Base-by-base conservation (phyloP, 768 basidiomycete genomes). In the Suillus subaureus region DNA sequence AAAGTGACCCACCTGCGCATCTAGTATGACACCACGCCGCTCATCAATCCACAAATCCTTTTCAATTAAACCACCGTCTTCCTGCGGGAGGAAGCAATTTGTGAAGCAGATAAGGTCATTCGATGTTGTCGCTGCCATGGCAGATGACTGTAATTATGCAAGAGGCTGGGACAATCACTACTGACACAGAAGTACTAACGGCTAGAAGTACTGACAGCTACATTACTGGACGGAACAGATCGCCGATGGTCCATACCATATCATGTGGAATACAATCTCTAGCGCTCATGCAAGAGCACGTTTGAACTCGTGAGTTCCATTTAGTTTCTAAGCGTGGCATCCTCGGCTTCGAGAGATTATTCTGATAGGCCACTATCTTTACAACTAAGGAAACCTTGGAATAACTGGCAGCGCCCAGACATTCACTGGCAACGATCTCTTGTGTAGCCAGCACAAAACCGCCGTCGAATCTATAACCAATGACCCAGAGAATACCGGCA, bases 41-140 rank as follows among this genome's bases (percentile, higher is more conserved):
- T 91, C 85, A 73, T 95, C 92, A 65, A 95, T 85, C 93, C 92
- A 94, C 23, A 95, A 79, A 71, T 94, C 92, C 70, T 87, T 85
- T 73, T 89, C 81, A 42, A 90, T 75, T 21, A 95, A 82, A 61
- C 82, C 85, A 21, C 94, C 94, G 72, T 95, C 92, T 74, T 95
- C 93, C 63, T 83, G 85, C 1, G 91, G 88, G 31, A 96, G 81
- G 64, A 91, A 76, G 70, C 94, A 94, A 77, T 96, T 95, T 45
- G 94, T 95, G 78, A 96, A 94, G 78, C 94, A 92, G 61, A 94
- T 79, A 31, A 95, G 82, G 55, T 85, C 86, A 76, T 93, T 93
- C n/a, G 70, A 49, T 21, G 26, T 21, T 13, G 58, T 42, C 26
- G 58, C 58, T 40, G 71, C 47, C 79, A 80, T 80, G 23, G 57